Evolutionary conservation across 768 basidiomycete species (phyloP).

Genomic region (Suillus plorans): DNA sequence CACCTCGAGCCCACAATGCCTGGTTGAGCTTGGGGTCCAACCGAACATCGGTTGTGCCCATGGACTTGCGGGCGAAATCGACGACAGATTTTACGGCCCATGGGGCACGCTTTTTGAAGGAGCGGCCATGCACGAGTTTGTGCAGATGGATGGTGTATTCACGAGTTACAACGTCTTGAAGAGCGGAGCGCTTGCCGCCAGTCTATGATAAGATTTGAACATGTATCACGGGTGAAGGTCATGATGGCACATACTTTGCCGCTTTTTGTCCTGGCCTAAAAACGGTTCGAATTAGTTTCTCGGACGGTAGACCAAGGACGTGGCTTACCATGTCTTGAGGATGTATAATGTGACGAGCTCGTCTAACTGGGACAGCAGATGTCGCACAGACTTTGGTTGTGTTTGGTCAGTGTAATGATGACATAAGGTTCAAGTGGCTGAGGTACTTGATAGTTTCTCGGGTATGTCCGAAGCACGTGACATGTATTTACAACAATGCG

Average conservation of each 20-base stretch:
- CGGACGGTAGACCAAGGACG: conserved; percentile 1
- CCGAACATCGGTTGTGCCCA: conserved; percentile 95
- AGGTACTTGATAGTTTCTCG: conserved; percentile 38
- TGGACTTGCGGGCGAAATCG: conserved; percentile 87
- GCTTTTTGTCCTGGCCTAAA: conserved; percentile 42
- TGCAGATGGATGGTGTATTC: conserved; percentile 99
- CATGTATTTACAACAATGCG: background rate
- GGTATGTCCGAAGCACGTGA: conserved; percentile 27
- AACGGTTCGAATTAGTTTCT: conserved; percentile 11
- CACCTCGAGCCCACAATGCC: conserved; percentile 89
- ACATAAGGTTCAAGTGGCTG: conserved; percentile 62
- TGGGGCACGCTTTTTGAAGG: conserved; percentile 98
- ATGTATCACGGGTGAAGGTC: conserved; percentile 1
- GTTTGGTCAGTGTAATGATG: conserved; percentile 39
- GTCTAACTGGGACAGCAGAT: conserved; percentile 19
- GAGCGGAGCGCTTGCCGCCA: conserved; percentile 91
- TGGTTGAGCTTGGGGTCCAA: conserved; percentile 97
- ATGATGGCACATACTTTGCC: conserved; percentile 33
- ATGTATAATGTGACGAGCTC: conserved; percentile 38
- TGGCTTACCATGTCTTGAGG: conserved; percentile 65
- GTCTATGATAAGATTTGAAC: conserved; percentile 37
- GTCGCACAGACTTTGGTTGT: conserved; percentile 38
- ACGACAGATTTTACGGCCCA: conserved; percentile 94
- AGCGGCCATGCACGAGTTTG: conserved; percentile 88
- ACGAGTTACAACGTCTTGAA: conserved; percentile 96